Base-by-base conservation (phyloP, 257 asterid genomes). In the Przewalskia tangutica region DNA sequence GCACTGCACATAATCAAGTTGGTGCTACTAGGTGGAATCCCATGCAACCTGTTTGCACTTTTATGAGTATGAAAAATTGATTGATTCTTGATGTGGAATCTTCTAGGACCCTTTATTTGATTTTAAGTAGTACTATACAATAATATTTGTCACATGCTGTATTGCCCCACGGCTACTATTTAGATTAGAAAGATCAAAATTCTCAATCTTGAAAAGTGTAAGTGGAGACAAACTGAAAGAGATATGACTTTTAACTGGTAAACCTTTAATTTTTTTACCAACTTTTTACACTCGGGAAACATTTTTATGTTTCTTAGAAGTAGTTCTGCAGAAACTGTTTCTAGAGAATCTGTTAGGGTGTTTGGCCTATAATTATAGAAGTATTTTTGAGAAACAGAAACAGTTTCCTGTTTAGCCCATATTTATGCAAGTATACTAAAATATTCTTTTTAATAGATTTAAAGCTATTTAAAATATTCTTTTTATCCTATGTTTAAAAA, bases 31-130 rank as follows among this genome's bases (percentile, higher is more conserved):
- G 79, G 48, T 16, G 63, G 86, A 75, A 80, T 71, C 84, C 71
- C 81, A 84, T 73, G 84, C 82, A 73, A 50, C 82, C 60, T 84
- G 63, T 27, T 54, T 34, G 23, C 51, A 73, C 79, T 50, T 73
- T 12, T 48, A 23, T 1, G 44, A 11, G 44, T 63, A 42, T 63
- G 18, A 13, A 23, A 73, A 48, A 23, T 23, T 48, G 79, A 73
- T 73, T 73, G 79, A 48, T 50, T 71, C 59, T 20, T 73, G 42
- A 48, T 50, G 20, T 73, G 34, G 76, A 51, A 48, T 23, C 48
- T 48, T 46, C 20, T 73, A 20, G 60, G 60, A 73, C 20, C 59
- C 40, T 7, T 50, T 23, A 48, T 7, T 40, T 71, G 42, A 65
- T 65, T 34, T 36, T 11, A 63, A 50, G 4, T 54, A 14, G n/a